A percentile compares a stretch with the other conserved stretches of the same genome.
Conservation (phyloP, 768 basidiomycete species). For the Auricularia auricula-judae region DNA sequence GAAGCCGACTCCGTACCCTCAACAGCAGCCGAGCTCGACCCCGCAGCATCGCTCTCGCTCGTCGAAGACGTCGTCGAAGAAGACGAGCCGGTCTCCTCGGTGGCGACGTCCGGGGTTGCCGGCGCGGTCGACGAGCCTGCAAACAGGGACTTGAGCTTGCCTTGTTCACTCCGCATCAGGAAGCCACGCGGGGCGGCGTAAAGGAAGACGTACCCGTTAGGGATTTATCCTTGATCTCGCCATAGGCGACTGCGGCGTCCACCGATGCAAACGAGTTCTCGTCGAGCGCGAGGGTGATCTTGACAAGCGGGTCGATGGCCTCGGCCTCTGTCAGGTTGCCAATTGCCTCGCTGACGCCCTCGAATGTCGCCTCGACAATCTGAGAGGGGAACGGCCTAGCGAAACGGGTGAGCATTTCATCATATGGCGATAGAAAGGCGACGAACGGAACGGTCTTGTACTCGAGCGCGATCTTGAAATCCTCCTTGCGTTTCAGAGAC, state of each 20-base stretch:
- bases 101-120: constrained; percentile 18
- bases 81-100: constrained; percentile 20
- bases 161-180: constrained; percentile 22
- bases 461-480: constrained; percentile 67
- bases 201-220: constrained; percentile 42
- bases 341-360: constrained; percentile 64
- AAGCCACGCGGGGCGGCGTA: constrained; percentile 9
- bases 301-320: constrained; percentile 72
- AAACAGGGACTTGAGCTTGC: constrained; percentile 83
- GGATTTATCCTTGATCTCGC: constrained; percentile 73
- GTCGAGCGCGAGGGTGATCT: constrained; percentile 71
- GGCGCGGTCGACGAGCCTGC: constrained; percentile 40
- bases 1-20: constrained; percentile 7
- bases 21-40: constrained; percentile 9
- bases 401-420: not conserved
- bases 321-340: constrained; percentile 77
- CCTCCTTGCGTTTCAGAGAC: constrained; percentile 74
- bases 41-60: constrained; percentile 24
- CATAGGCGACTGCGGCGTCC: constrained; percentile 65
- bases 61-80: constrained; percentile 26
- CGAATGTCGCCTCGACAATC: constrained; percentile 62
- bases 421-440: not conserved
- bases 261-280: constrained; percentile 82
- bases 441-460: constrained; percentile 49
- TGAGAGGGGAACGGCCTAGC: constrained; percentile 59